Percentiles rank a stretch among this genome's conserved stretches.
Evolutionary conservation across 805 yeast genomes (phyloP).

Genomic region (Yarrowia hollandica): DNA sequence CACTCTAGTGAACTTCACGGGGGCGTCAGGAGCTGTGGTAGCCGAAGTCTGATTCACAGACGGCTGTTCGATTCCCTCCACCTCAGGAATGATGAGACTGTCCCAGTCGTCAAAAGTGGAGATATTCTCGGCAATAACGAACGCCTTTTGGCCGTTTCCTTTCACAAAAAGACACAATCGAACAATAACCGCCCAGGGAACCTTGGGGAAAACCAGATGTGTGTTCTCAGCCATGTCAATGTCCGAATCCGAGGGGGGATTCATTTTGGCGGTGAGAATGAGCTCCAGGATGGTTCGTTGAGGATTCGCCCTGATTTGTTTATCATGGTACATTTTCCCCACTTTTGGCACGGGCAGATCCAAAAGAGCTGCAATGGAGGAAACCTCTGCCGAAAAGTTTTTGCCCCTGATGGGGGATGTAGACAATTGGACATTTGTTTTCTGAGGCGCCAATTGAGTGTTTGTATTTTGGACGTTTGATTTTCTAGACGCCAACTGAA

Average conservation of each 20-base stretch:
- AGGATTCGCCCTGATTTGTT: neutral
- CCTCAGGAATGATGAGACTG: neutral
- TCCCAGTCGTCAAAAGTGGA: neutral
- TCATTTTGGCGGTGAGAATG: neutral
- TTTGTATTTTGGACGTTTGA: no score
- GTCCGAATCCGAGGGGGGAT: neutral
- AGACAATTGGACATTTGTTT: neutral
- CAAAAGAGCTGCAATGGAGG: neutral
- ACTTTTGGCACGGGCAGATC: neutral
- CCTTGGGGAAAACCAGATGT: neutral
- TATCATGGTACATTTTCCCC: neutral
- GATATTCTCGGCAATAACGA: neutral
- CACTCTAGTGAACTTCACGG: neutral
- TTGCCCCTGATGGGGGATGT: neutral
- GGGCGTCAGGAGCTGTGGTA: no score
- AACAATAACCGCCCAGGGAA: conserved; percentile 9
- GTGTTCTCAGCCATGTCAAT: neutral
- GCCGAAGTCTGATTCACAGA: no score
- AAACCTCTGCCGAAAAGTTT: neutral
- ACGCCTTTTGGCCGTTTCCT: neutral
- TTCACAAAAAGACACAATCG: neutral
- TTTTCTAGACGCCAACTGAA: neutral
- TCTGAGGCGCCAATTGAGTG: neutral
- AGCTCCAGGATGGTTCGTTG: neutral
- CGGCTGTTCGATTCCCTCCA: neutral